Percentiles rank a stretch among this genome's conserved stretches.
phyloP scores from a whole-genome alignment of 768 basidiomycete genomes.

The Podaxis pistillaris region DNA sequence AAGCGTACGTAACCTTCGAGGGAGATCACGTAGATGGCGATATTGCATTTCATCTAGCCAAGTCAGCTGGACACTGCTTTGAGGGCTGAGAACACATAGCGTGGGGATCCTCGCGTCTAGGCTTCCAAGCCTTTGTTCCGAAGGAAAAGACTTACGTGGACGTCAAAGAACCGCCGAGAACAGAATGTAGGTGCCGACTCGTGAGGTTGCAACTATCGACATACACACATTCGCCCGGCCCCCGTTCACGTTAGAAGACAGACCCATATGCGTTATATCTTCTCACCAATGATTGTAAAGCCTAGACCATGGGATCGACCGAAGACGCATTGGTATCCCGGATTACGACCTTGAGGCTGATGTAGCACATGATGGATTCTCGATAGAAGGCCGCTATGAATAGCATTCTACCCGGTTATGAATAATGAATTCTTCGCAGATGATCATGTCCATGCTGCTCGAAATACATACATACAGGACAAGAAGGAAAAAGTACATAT shows the following conservation, averaged over 20 bases:
- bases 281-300: not conserved
- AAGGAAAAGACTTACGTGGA: not conserved
- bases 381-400: not conserved
- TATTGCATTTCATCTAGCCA: not conserved
- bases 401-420: not conserved
- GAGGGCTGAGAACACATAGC: not conserved
- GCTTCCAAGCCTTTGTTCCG: not conserved
- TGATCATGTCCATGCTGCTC: not conserved
- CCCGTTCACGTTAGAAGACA: not conserved
- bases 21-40: too few species aligned
- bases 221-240: not conserved
- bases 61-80: not conserved
- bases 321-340: not conserved
- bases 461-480: not conserved
- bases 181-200: not conserved
- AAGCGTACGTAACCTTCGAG: not conserved
- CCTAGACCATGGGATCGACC: slow-evolving; percentile 1
- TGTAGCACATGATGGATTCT: not conserved
- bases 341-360: slow-evolving; percentile 2
- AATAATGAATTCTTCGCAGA: not conserved
- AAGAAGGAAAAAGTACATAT: not conserved
- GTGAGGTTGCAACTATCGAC: not conserved
- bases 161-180: not conserved
- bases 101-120: not conserved
- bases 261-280: not conserved